Conservation (phyloP, 1,139 yeast genomes). For the Protomyces macrosporus region DNA sequence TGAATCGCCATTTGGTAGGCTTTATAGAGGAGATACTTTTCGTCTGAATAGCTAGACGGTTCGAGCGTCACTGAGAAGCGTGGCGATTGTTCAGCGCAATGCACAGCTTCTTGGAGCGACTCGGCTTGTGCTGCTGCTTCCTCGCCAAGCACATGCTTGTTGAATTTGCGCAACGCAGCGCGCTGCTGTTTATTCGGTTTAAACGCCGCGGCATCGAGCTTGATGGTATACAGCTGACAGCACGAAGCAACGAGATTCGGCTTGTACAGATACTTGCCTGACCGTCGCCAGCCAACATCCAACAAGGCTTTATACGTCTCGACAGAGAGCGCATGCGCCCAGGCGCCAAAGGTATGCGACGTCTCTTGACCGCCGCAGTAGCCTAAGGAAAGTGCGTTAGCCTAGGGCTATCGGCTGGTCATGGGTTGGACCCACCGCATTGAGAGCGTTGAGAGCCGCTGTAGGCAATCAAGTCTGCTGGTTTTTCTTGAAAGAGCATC, state of each 20-base stretch:
- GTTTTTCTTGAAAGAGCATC: constrained; percentile 26
- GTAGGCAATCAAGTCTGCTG: constrained; percentile 22
- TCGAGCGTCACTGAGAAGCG: constrained; percentile 47
- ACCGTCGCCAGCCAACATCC: constrained; percentile 60
- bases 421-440: background rate
- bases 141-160: constrained; percentile 41
- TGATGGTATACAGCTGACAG: constrained; percentile 74
- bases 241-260: constrained; percentile 69
- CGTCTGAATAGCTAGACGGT: constrained; percentile 50
- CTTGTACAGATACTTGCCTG: constrained; percentile 69
- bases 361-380: constrained; percentile 29
- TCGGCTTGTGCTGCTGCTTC: constrained; percentile 21
- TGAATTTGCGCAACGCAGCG: constrained; percentile 59
- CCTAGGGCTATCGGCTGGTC: background rate
- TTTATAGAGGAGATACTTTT: constrained; percentile 60
- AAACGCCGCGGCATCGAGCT: constrained; percentile 48
- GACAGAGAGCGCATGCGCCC: constrained; percentile 27
- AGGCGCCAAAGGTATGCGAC: constrained; percentile 29
- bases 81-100: constrained; percentile 1
- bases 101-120: background rate
- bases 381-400: constrained; percentile 26
- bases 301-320: constrained; percentile 43
- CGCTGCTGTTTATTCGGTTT: constrained; percentile 61
- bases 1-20: constrained; percentile 69
- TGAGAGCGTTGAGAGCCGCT: constrained; percentile 12